Percentiles rank a stretch among this genome's conserved stretches.
phyloP scores from a whole-genome alignment of 2,329 filamentous ascomycete species.

The Diaporthe ampelina region DNA sequence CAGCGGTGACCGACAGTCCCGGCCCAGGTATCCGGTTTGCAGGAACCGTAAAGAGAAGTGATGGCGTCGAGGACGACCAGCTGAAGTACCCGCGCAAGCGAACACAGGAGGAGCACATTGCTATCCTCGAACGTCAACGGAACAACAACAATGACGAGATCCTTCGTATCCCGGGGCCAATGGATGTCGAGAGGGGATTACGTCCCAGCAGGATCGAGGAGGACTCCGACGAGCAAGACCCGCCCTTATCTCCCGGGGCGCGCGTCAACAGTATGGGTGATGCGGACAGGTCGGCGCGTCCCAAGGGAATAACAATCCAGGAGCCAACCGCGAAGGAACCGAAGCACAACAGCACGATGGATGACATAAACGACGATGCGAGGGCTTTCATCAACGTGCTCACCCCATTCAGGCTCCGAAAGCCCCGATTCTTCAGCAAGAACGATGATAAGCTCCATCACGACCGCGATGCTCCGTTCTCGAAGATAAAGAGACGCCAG shows the following conservation, averaged over 20 bases:
- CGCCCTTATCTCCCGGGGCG: slow-evolving; percentile 30
- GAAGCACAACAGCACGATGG: slow-evolving; percentile 50
- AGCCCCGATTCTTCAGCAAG: slow-evolving; percentile 50
- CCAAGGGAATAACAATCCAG: slow-evolving; percentile 71
- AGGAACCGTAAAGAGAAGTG: slow-evolving; percentile 73
- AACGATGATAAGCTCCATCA: slow-evolving; percentile 55
- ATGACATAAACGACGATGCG: slow-evolving; percentile 59
- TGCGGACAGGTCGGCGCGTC: slow-evolving; percentile 45
- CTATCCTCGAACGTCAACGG: slow-evolving; percentile 87
- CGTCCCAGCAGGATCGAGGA: slow-evolving; percentile 70
- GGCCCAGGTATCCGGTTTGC: slow-evolving; percentile 76
- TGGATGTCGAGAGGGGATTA: slow-evolving; percentile 88
- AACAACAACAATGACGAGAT: slow-evolving; percentile 79
- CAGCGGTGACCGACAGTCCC: slow-evolving; percentile 43
- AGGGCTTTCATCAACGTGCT: slow-evolving; percentile 52
- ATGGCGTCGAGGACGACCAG: slow-evolving; percentile 64
- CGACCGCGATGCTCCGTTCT: slow-evolving; percentile 48
- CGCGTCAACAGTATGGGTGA: slow-evolving; percentile 2
- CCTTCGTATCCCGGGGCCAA: slow-evolving; percentile 89
- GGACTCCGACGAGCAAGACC: slow-evolving; percentile 50
- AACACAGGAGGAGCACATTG: slow-evolving; percentile 84
- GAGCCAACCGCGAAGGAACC: slow-evolving; percentile 53
- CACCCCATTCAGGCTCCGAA: slow-evolving; percentile 50
- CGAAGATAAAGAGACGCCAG: slow-evolving; percentile 54
- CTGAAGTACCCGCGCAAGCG: slow-evolving; percentile 66